Evolutionary conservation across 2,329 filamentous ascomycete genomes (phyloP).

Genomic region (Sclerotinia nivalis): DNA sequence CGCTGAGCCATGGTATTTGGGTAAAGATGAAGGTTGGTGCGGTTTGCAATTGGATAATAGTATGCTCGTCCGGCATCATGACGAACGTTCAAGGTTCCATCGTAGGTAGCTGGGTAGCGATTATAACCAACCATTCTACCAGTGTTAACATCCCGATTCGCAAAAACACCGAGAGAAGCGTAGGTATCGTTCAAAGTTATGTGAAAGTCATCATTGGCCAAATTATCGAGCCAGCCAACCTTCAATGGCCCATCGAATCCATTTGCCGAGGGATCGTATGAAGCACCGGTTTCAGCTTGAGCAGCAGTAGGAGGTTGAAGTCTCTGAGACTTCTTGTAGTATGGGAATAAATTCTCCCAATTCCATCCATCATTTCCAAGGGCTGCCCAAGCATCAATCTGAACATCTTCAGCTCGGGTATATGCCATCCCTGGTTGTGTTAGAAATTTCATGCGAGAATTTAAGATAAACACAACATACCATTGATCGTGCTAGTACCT

Average conservation of each 20-base stretch:
- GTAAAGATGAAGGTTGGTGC: slow-evolving; percentile 43
- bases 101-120: slow-evolving; percentile 46
- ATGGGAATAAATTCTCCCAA: slow-evolving; percentile 39
- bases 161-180: slow-evolving; percentile 39
- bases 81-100: slow-evolving; percentile 43
- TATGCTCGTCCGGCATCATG: slow-evolving; percentile 48
- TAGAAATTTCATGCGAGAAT: slow-evolving; percentile 26
- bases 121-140: slow-evolving; percentile 45
- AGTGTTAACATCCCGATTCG: slow-evolving; percentile 45
- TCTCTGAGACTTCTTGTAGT: slow-evolving; percentile 35
- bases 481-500: slow-evolving; percentile 47
- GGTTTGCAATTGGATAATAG: slow-evolving; percentile 44
- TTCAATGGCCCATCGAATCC: slow-evolving; percentile 43
- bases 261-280: slow-evolving; percentile 42
- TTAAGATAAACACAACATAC: slow-evolving; percentile 37
- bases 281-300: slow-evolving; percentile 43
- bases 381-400: slow-evolving; percentile 44
- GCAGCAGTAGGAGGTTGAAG: slow-evolving; percentile 38
- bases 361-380: slow-evolving; percentile 44
- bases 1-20: slow-evolving; percentile 27
- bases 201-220: slow-evolving; percentile 43
- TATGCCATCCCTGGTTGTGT: slow-evolving; percentile 43
- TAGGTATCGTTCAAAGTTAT: slow-evolving; percentile 41
- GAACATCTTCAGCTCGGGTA: slow-evolving; percentile 41
- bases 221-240: slow-evolving; percentile 43